Evolutionary conservation across 176 grass and related monocot species (phyloP).

Genomic region (Pontederia paniculata): DNA sequence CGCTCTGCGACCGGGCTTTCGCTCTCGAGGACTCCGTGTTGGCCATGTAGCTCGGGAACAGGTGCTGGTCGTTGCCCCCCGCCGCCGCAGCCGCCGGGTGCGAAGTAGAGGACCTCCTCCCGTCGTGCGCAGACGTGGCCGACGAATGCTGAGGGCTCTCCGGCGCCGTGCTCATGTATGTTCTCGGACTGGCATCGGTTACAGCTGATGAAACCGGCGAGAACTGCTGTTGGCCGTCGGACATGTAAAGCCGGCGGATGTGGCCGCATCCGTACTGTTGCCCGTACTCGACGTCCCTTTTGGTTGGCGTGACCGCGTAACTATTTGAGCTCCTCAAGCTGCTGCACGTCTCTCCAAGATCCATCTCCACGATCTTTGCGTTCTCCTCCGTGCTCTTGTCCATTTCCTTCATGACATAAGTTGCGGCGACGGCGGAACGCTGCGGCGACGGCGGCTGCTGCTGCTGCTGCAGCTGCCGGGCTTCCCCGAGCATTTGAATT

Average conservation of each 20-base stretch:
- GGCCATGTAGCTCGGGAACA: neutral
- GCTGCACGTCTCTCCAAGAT: constrained; percentile 6
- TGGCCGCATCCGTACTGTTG: constrained; percentile 9
- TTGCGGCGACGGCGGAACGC: no score
- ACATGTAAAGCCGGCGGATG: constrained; percentile 27
- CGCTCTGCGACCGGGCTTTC: neutral
- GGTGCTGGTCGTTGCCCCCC: no score
- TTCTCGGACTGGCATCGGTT: constrained; percentile 39
- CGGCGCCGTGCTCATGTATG: constrained; percentile 30
- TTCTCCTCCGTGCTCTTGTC: constrained; percentile 39
- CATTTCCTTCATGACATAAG: neutral
- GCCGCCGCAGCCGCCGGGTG: no score
- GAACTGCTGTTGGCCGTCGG: constrained; percentile 21
- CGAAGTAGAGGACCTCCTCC: no score
- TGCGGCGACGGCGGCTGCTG: neutral
- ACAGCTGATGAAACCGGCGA: constrained; percentile 31
- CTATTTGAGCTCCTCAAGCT: no score
- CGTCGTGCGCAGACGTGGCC: neutral
- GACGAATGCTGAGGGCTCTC: neutral
- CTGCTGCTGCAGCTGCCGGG: constrained; percentile 2
- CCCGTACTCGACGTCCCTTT: constrained; percentile 21
- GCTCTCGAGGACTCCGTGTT: neutral
- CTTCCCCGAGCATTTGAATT: constrained; percentile 21
- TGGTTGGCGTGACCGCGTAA: neutral
- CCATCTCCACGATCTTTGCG: constrained; percentile 41